A percentile compares a stretch with the other conserved stretches of the same genome.
Evolutionary conservation across 2,329 filamentous ascomycete genomes (phyloP).

Genomic region (Clarireedia hainanense): DNA sequence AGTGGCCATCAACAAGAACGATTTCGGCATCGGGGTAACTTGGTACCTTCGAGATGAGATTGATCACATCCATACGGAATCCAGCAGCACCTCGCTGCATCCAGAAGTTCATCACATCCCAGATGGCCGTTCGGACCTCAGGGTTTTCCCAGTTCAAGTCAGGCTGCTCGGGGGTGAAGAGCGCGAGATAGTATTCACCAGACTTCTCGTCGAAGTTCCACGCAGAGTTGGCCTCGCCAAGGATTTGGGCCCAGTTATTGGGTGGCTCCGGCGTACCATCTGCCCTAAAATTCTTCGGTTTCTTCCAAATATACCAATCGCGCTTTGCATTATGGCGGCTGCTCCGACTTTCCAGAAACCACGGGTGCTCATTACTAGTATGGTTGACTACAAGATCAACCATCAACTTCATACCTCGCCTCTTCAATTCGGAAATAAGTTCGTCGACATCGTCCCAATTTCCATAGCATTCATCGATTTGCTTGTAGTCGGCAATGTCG

Average conservation of each 20-base stretch:
- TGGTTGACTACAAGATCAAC: constrained; percentile 71
- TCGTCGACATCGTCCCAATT: constrained; percentile 58
- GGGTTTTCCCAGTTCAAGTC: constrained; percentile 72
- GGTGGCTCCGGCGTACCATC: constrained; percentile 34
- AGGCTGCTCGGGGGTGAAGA: constrained; percentile 64
- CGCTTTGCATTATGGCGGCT: constrained; percentile 42
- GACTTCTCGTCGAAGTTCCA: constrained; percentile 46
- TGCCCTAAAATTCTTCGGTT: constrained; percentile 17
- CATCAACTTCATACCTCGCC: constrained; percentile 56
- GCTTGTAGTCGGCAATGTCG: constrained; percentile 62
- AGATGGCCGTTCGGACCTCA: constrained; percentile 57
- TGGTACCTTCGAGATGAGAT: constrained; percentile 56
- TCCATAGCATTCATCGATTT: constrained; percentile 59
- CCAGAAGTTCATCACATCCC: constrained; percentile 67
- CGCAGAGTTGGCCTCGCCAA: constrained; percentile 28
- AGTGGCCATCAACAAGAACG: constrained; percentile 25
- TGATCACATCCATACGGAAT: constrained; percentile 58
- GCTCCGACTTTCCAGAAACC: constrained; percentile 49
- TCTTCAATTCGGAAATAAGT: constrained; percentile 48
- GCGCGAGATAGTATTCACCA: constrained; percentile 46
- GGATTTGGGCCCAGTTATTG: constrained; percentile 38
- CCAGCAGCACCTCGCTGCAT: constrained; percentile 50
- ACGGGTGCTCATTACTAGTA: constrained; percentile 45
- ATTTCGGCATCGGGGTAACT: constrained; percentile 45
- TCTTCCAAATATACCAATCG: constrained; percentile 60